Evolutionary conservation across 768 basidiomycete genomes (phyloP), one percentile per base, ranked within the genome.

Genomic region (Lentinula guzmanii): DNA sequence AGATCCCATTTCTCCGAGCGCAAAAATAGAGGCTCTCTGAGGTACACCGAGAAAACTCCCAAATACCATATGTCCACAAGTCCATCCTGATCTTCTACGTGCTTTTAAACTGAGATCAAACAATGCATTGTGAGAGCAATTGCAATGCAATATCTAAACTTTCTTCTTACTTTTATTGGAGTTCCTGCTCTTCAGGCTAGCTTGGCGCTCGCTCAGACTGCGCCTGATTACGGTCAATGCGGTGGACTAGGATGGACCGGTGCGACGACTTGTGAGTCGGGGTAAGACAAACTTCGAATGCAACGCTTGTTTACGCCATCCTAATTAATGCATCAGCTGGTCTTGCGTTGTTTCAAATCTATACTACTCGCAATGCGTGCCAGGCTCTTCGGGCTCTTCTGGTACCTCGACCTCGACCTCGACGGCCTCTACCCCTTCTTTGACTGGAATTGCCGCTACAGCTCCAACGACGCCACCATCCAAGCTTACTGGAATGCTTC

Each of bases 381-480:
- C 64, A 46, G 21, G 39, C 5, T 56, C 53, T 28, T 18, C 53
- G 21, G 48, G 24, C 1, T 10, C 55, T 41, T 42, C 53, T 11
- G 35, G 34, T 5, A 42, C 59, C 31, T 21, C 65, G 3, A 61
- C 67, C 5, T 51, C 65, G 10, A 62, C 65, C 1, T 61, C 64
- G 21, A 66, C 68, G 8, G 60, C 65, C 7, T 66, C 62, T 21
- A 62, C 66, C 1, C 61, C 67, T 16, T 68, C 70, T 39, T 45
- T 71, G 45, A 71, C 76, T 11, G 68, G 70, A 2, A 68, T 70
- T 51, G 69, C 76, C 5, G 72, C 70, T 28, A 69, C 70, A 33
- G 70, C 78, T 0, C 79, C 79, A 3, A 80, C 78, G 6, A 67
- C 70, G 0, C 75, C 73, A 5, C 81, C 81, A 1, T 76, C 78